Base-by-base conservation (phyloP, 148 eudicot species). In the Silene latifolia region DNA sequence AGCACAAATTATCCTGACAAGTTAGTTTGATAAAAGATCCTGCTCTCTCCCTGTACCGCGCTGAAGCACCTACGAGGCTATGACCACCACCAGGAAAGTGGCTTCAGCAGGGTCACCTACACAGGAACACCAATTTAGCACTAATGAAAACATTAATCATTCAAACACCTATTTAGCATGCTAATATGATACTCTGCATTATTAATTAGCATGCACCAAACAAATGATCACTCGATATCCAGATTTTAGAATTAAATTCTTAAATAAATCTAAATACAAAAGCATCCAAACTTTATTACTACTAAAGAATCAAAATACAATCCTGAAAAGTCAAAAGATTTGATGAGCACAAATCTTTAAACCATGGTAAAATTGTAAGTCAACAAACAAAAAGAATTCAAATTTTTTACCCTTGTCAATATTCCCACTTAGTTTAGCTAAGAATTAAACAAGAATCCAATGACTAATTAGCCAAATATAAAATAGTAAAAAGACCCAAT, bases 61-160 rank as follows among this genome's bases (percentile, higher is more conserved):
- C 76, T 54, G 67, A 68, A 81, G 74, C 80, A 77, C n/a, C n/a
- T n/a, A n/a, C n/a, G n/a, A n/a, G n/a, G n/a, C n/a, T n/a, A n/a
- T n/a, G n/a, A n/a, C n/a, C n/a, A n/a, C n/a, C n/a, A n/a, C 61
- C 61, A 73, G 77, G 71, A 29, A 24, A 81, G 77, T 68, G 74
- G n/a, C n/a, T n/a, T 20, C 56, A 72, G 83, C 74, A 73, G 64
- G 64, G 17, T 39, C 72, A 61, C 58, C 72, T 77, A 64, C 80
- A 81, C 42, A 77, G 77, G 23, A 77, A 51, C 29, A 48, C 10
- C 54, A 73, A 59, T 18, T 35, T n/a, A n/a, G n/a, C n/a, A n/a
- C n/a, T n/a, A n/a, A n/a, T n/a, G n/a, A n/a, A n/a, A n/a, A n/a
- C n/a, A n/a, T n/a, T n/a, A n/a, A n/a, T n/a, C n/a, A n/a, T n/a